Conservation (phyloP, 768 basidiomycete genomes). For the Psilocybe subaeruginosa region DNA sequence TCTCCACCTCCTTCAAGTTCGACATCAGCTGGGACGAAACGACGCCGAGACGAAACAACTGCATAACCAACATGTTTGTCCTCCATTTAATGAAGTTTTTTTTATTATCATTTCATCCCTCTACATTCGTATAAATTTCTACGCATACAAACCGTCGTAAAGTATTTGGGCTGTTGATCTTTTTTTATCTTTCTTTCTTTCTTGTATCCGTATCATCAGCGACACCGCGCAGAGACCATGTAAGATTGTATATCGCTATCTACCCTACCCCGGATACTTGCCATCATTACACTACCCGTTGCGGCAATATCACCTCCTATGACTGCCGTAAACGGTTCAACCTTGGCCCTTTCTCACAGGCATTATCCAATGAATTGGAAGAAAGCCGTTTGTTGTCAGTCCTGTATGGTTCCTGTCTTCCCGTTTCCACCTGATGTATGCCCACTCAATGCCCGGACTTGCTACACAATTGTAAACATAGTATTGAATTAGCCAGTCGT, state of each 20-base stretch:
- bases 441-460: neutral
- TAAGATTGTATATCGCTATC: slow-evolving; percentile 3
- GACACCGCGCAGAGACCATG: slow-evolving; percentile 1
- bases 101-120: slow-evolving; percentile 3
- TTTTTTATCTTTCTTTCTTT: neutral
- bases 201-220: slow-evolving; percentile 10
- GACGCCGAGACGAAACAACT: slow-evolving; percentile 33
- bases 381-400: neutral
- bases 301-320: neutral
- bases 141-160: neutral
- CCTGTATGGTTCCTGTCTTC: neutral
- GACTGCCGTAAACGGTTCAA: slow-evolving; percentile 1
- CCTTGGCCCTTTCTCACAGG: neutral
- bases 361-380: neutral
- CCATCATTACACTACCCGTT: neutral
- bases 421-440: neutral
- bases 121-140: slow-evolving; percentile 1
- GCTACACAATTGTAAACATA: neutral
- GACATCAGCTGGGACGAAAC: slow-evolving; percentile 30
- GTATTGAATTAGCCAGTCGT: neutral
- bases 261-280: slow-evolving; percentile 3
- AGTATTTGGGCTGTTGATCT: slow-evolving; percentile 13
- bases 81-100: slow-evolving; percentile 1
- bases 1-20: slow-evolving; percentile 20
- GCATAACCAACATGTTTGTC: slow-evolving; percentile 20